These are phyloP conservation scores for Didymella arachidicola DNA, from an alignment of 2,329 filamentous ascomycete genomes.

Conservation along the genomic window DNA sequence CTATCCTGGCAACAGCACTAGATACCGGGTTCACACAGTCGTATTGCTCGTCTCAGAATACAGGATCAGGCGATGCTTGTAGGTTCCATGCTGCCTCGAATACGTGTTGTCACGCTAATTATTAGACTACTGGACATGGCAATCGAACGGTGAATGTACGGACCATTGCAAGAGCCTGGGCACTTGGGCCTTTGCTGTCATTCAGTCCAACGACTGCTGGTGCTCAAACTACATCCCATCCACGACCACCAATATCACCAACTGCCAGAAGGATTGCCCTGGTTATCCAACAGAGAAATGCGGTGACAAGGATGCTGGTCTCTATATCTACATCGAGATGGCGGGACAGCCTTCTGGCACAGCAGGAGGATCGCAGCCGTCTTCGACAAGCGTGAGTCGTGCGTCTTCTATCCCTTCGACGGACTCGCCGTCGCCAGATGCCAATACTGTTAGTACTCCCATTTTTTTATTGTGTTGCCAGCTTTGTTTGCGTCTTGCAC, in stretches of 20 bases:
- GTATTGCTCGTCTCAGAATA: slow-evolving; percentile 58
- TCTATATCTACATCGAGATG: slow-evolving; percentile 71
- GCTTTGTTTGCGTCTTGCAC: slow-evolving; percentile 16
- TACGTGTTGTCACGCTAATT: slow-evolving; percentile 2
- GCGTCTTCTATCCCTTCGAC: slow-evolving; percentile 27
- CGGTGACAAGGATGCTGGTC: slow-evolving; percentile 61
- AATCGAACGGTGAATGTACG: slow-evolving; percentile 75
- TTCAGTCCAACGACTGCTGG: slow-evolving; percentile 73
- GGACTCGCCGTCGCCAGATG: slow-evolving; percentile 24
- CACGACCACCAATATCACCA: slow-evolving; percentile 46
- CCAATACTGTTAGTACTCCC: slow-evolving; percentile 41
- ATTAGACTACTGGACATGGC: slow-evolving; percentile 50
- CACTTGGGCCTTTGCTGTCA: slow-evolving; percentile 70
- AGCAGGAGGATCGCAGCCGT: slow-evolving; percentile 44
- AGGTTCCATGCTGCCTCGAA: slow-evolving; percentile 24
- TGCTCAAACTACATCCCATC: slow-evolving; percentile 73
- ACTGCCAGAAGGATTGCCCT: slow-evolving; percentile 69
- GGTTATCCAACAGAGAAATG: slow-evolving; percentile 74
- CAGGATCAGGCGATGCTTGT: slow-evolving; percentile 47
- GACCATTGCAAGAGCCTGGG: slow-evolving; percentile 62
- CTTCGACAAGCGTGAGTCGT: slow-evolving; percentile 40
- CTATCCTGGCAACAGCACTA: slow-evolving; percentile 19
- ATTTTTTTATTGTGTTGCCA: slow-evolving; percentile 33
- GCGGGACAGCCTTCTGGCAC: slow-evolving; percentile 66
- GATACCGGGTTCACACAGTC: slow-evolving; percentile 33